These are phyloP conservation scores for Fomitopsis pulvina DNA, from an alignment of 768 basidiomycete species.

Conservation along the genomic window DNA sequence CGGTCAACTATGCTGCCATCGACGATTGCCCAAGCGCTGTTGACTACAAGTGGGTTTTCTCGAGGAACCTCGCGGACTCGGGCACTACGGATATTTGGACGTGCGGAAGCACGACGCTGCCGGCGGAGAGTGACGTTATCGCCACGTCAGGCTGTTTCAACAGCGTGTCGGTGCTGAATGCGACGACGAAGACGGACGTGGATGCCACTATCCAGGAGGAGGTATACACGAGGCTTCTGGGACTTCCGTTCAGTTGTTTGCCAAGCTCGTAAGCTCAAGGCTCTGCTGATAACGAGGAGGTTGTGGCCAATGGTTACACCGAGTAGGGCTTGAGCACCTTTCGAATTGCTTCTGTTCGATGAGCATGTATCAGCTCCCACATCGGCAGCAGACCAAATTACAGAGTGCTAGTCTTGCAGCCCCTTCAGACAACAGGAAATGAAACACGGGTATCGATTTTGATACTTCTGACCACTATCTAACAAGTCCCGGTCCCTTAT, in stretches of 20 bases:
- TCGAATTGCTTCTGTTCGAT: too few relatives aligned
- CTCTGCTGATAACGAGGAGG: too few relatives aligned
- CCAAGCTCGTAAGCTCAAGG: conserved; percentile 2
- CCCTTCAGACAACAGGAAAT: too few relatives aligned
- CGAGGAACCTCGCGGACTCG: conserved; percentile 29
- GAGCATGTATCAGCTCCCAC: too few relatives aligned
- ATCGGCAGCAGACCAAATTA: too few relatives aligned
- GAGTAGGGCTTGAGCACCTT: too few relatives aligned
- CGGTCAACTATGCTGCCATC: conserved; percentile 41
- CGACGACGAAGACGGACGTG: conserved; percentile 37
- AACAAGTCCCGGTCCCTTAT: too few relatives aligned
- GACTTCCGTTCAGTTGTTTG: conserved; percentile 18
- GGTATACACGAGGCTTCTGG: conserved; percentile 30
- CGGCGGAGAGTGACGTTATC: conserved; percentile 36
- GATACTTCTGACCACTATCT: too few relatives aligned
- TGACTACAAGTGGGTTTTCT: conserved; percentile 38
- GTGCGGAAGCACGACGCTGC: conserved; percentile 37
- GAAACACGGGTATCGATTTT: too few relatives aligned
- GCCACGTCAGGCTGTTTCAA: conserved; percentile 32
- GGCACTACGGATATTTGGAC: conserved; percentile 34
- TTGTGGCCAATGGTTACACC: too few relatives aligned
- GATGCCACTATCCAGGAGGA: conserved; percentile 32
- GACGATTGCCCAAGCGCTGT: conserved; percentile 28
- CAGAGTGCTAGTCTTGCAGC: too few relatives aligned
- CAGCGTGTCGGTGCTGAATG: conserved; percentile 33